These are phyloP conservation scores for Suzukiozyma palmioleophila DNA, from an alignment of 1,139 yeast genomes.

Conservation along the genomic window DNA sequence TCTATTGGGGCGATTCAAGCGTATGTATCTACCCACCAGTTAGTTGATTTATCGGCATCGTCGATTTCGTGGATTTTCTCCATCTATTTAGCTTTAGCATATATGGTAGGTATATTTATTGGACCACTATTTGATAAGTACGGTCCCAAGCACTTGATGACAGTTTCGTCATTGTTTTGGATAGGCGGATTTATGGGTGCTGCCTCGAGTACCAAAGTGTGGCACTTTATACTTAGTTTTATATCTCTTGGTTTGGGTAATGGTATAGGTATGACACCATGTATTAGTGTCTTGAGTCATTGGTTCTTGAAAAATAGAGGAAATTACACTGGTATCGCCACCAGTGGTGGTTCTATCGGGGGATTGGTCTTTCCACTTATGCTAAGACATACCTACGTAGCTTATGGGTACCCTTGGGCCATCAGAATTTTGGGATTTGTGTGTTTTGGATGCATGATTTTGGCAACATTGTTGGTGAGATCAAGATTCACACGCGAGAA, in stretches of 20 bases:
- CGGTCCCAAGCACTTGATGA: constrained; percentile 44
- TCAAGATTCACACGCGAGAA: constrained; percentile 36
- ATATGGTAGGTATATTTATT: constrained; percentile 50
- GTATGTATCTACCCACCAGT: constrained; percentile 51
- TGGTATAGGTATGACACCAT: constrained; percentile 53
- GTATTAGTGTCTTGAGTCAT: constrained; percentile 55
- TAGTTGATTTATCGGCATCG: constrained; percentile 38
- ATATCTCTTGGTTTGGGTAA: constrained; percentile 52
- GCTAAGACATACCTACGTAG: constrained; percentile 46
- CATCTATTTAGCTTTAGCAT: constrained; percentile 51
- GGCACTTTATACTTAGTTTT: constrained; percentile 54
- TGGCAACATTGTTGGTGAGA: constrained; percentile 39
- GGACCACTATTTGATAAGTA: constrained; percentile 44
- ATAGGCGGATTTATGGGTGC: constrained; percentile 48
- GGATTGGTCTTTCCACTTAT: constrained; percentile 59
- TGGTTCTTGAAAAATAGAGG: constrained; percentile 55
- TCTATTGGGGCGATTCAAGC: constrained; percentile 63
- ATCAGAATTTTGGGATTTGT: constrained; percentile 52
- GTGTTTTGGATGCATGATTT: constrained; percentile 36
- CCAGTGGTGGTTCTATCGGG: constrained; percentile 63
- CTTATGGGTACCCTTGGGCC: constrained; percentile 61
- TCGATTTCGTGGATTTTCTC: constrained; percentile 66
- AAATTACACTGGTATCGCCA: constrained; percentile 51
- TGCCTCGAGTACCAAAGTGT: constrained; percentile 44
- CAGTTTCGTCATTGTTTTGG: constrained; percentile 39